Base-by-base conservation (phyloP, 371 early-diverging fungal species). In the Mucor irregularis region DNA sequence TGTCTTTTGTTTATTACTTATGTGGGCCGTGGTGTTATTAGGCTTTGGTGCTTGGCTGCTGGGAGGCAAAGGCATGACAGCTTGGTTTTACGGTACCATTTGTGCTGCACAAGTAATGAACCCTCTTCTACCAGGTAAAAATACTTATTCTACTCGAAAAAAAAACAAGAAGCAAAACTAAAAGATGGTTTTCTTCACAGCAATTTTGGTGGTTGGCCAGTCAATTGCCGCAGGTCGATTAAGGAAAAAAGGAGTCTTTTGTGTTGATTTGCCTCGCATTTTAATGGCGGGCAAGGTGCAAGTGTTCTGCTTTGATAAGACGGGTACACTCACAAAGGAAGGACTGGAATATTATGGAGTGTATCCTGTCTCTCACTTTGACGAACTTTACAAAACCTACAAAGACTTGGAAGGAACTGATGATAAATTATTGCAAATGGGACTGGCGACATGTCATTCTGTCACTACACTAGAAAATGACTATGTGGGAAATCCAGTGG, bases 261-360 rank as follows among this genome's bases (percentile, higher is more conserved):
- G 90, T 53, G 87, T 90, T 16, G 92, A 91, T 57, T 74, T 88
- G 29, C 78, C 81, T 31, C 76, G 96, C 34, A 91, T 96, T 58
- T 84, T 91, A 53, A 78, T 82, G 75, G 91, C 91, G 8, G 95
- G 95, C 31, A 92, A 92, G 65, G 81, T 95, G 25, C 88, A 94
- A 68, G 87, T 95, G 9, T 92, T 95, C 53, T 93, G 92, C 63
- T 97, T 93, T 75, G 73, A 73, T 17, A 73, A 73, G 37, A 83
- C 84, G 0, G 84, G 84, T 9, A 83, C 84, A n/a, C 62, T 83
- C 29, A 83, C 84, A n/a, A 73, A 74, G 35, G 84, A 84, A 22
- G 80, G 80, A 0, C 59, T 84, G 11, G 82, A 83, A 53, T 81
- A 75, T 43, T 76, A 73, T 40, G 80, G 79, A 42, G 78, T 52